Conservation (phyloP, 2,329 filamentous ascomycete genomes). For the Colletotrichum agaves region DNA sequence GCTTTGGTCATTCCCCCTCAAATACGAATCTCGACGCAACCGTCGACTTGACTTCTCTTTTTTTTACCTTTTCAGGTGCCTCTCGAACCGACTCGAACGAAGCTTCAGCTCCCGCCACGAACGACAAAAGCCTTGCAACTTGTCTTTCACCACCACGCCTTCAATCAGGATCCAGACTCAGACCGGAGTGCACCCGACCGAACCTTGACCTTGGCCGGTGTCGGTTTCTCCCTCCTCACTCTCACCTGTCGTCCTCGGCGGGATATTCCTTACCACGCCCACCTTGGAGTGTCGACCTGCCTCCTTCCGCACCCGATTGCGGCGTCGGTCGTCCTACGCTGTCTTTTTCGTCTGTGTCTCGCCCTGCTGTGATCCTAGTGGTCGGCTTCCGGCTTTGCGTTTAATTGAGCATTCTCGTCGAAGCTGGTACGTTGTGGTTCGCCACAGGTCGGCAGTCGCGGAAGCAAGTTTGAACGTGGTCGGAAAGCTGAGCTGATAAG, state of each 20-base stretch:
- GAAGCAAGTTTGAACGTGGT: constrained; percentile 7
- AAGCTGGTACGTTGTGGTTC: constrained; percentile 9
- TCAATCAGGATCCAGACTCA: not conserved
- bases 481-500: constrained; percentile 18
- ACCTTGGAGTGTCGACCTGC: constrained; percentile 7
- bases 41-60: constrained; percentile 19
- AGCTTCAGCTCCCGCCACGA: constrained; percentile 9
- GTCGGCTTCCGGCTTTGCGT: constrained; percentile 3
- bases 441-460: constrained; percentile 17
- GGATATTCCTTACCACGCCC: constrained; percentile 23
- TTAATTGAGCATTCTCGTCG: constrained; percentile 25
- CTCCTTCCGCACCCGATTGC: constrained; percentile 16
- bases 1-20: constrained; percentile 34
- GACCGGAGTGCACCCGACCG: constrained; percentile 5
- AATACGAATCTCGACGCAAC: constrained; percentile 22
- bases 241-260: constrained; percentile 13
- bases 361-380: constrained; percentile 25
- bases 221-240: constrained; percentile 2
- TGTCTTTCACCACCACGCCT: constrained; percentile 6
- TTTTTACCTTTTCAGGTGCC: not conserved
- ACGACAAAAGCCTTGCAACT: not conserved
- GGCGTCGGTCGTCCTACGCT: constrained; percentile 18
- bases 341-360: constrained; percentile 22
- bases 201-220: constrained; percentile 9
- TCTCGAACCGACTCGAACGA: not conserved